Percentiles rank a stretch among this genome's conserved stretches.
These are phyloP conservation scores for Brettanomyces naardenensis DNA, from an alignment of 805 yeast genomes.

Conservation along the genomic window DNA sequence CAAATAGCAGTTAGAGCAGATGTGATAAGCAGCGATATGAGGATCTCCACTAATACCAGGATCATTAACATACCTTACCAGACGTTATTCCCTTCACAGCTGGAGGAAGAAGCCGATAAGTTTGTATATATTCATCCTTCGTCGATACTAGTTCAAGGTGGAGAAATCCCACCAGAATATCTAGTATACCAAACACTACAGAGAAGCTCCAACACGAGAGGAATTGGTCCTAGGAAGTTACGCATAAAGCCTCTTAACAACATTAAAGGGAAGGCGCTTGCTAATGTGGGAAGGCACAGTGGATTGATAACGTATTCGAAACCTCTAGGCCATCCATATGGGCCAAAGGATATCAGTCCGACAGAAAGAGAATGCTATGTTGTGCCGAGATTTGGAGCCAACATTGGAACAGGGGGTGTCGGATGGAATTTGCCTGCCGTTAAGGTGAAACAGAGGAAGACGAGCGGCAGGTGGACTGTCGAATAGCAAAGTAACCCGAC, in stretches of 20 bases:
- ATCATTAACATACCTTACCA: conserved; percentile 59
- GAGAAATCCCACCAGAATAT: conserved; percentile 72
- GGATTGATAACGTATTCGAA: conserved; percentile 77
- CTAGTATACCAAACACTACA: conserved; percentile 68
- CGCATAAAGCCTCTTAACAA: conserved; percentile 76
- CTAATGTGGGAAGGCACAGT: conserved; percentile 68
- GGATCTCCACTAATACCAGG: conserved; percentile 47
- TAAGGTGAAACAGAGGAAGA: conserved; percentile 65
- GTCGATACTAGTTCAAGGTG: conserved; percentile 53
- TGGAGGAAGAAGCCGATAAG: conserved; percentile 36
- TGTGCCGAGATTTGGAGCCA: conserved; percentile 81
- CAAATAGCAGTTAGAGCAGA: conserved; percentile 86
- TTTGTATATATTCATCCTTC: conserved; percentile 74
- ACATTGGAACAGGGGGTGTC: conserved; percentile 68
- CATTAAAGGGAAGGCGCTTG: conserved; percentile 63
- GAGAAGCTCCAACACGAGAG: conserved; percentile 34
- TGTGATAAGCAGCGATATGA: conserved; percentile 52
- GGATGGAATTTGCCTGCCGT: conserved; percentile 90
- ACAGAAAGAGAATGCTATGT: conserved; percentile 82
- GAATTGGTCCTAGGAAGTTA: conserved; percentile 35
- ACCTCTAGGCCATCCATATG: conserved; percentile 86
- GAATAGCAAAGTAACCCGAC: too few species aligned
- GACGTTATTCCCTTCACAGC: conserved; percentile 39
- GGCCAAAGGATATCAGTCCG: conserved; percentile 59
- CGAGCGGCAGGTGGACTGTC: conserved; percentile 60